Percentiles rank a stretch among this genome's conserved stretches.
Evolutionary conservation across 176 grass and related monocot genomes (phyloP).

Genomic region (Coix lacrymajobi): DNA sequence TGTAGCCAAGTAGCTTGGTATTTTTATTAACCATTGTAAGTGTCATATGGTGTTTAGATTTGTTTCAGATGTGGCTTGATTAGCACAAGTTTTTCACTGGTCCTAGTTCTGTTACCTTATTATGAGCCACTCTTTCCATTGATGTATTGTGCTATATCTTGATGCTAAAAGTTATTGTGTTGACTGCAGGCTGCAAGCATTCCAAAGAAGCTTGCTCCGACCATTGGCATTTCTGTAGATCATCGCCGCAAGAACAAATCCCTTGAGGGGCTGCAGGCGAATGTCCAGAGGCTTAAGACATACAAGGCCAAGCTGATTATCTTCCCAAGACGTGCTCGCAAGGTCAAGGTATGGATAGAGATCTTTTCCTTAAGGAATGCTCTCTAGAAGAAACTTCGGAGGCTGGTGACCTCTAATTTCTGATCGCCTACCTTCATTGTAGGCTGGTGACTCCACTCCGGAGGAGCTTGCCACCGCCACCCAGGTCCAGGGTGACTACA

Average conservation of each 20-base stretch:
- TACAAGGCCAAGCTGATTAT: conserved; percentile 94
- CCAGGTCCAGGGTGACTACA: conserved; percentile 82
- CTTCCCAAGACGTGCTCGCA: conserved; percentile 77
- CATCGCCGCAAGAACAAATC: not conserved
- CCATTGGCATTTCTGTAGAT: conserved; percentile 54
- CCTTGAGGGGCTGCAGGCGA: conserved; percentile 43
- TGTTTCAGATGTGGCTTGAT: not conserved
- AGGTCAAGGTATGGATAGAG: conserved; percentile 50
- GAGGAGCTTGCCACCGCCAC: conserved; percentile 88
- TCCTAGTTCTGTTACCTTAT: not conserved
- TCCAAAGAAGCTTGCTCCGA: conserved; percentile 74
- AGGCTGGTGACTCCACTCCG: conserved; percentile 88
- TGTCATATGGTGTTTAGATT: not conserved
- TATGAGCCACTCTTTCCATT: not conserved
- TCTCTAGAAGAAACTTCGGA: not conserved
- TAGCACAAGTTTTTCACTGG: not conserved
- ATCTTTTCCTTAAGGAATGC: not conserved
- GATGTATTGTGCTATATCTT: not conserved
- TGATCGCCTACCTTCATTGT: not conserved
- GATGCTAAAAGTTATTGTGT: not conserved
- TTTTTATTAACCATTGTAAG: not conserved
- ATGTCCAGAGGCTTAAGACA: conserved; percentile 75
- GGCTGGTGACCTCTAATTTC: not conserved
- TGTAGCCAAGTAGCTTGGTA: not conserved
- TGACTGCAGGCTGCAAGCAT: conserved; percentile 60